Base-by-base conservation (phyloP, 768 basidiomycete genomes). In the Baorangia bicolor region DNA sequence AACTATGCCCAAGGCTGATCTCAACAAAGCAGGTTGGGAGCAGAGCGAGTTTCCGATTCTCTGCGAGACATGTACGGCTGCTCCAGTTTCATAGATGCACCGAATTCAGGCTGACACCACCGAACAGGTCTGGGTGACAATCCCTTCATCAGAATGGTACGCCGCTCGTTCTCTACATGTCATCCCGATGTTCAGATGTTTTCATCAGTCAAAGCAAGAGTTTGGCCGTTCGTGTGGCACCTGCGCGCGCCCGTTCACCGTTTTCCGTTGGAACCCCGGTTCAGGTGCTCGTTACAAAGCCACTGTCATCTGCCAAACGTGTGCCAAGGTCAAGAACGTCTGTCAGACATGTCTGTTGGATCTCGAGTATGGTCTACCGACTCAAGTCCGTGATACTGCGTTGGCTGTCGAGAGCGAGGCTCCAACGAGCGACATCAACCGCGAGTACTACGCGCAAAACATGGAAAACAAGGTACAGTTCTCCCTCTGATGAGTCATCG, bases 251-350 rank as follows among this genome's bases (percentile, higher is more conserved):
- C 97, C 93, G 2, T 96, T 95, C 75, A 96, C 92, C 45, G 90
- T 98, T 63, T 99, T 99, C 76, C 89, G 94, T 38, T 99, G 97
- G 97, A 96, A 98, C 67, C 95, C 97, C 2, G 97, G 97, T 42
- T 77, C 86, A 4, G 96, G 94, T 39, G 88, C 87, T 70, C 87
- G 96, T 28, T 98, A 84, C 84, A 98, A 98, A 79, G 90, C 93
- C 56, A 99, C 97, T 12, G 94, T 97, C 57, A 86, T 98, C 57
- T 97, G 94, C 74, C 95, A 96, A 72, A 96, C 95, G 4, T 98
- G 96, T 64, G 91, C 95, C 46, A 98, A 98, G 75, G 85, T 93
- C 62, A 92, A 92, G 77, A 94, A 94, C 67, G 88, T 97, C 51
- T 99, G 97, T 77, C 97, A 98, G 76, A 98, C 95, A 2, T 99